phyloP scores from a whole-genome alignment of 2,329 filamentous ascomycete species.

The Endothia cerciana region DNA sequence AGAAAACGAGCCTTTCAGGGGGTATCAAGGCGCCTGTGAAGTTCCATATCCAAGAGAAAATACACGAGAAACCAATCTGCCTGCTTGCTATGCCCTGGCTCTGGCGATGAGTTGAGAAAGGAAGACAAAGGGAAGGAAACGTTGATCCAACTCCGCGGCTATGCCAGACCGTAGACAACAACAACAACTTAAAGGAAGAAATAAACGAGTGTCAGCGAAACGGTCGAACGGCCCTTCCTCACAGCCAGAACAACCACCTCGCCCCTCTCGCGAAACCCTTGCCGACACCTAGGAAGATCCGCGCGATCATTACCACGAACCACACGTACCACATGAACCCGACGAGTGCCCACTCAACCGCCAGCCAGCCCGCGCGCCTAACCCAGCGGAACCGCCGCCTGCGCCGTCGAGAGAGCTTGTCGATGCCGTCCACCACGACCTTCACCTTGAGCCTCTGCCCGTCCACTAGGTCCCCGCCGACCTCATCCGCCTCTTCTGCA shows the following conservation, averaged over 20 bases:
- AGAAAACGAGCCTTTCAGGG: conserved; percentile 7
- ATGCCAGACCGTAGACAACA: conserved; percentile 10
- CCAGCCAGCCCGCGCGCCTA: conserved; percentile 75
- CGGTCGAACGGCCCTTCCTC: conserved; percentile 30
- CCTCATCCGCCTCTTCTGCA: conserved; percentile 79
- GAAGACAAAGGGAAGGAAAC: conserved; percentile 15
- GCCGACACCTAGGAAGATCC: conserved; percentile 66
- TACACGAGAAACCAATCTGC: conserved; percentile 15
- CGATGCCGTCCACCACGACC: conserved; percentile 75
- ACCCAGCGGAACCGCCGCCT: conserved; percentile 73
- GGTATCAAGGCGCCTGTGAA: conserved; percentile 21
- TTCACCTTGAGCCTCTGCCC: conserved; percentile 81
- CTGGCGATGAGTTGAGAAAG: conserved; percentile 20
- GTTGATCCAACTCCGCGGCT: conserved; percentile 26
- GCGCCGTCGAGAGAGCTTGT: conserved; percentile 74
- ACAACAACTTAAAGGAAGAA: conserved; percentile 12
- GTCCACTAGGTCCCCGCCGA: conserved; percentile 75
- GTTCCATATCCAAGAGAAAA: conserved; percentile 14
- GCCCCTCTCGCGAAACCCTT: conserved; percentile 62
- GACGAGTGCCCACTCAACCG: conserved; percentile 85
- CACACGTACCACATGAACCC: conserved; percentile 94
- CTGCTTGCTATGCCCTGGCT: conserved; percentile 8
- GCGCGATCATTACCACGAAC: conserved; percentile 80
- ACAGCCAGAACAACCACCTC: conserved; percentile 87
- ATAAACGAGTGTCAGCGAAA: conserved; percentile 13